A percentile compares a stretch with the other conserved stretches of the same genome.
Conservation (phyloP, 1,139 yeast genomes). For the Lipomyces yarrowii region DNA sequence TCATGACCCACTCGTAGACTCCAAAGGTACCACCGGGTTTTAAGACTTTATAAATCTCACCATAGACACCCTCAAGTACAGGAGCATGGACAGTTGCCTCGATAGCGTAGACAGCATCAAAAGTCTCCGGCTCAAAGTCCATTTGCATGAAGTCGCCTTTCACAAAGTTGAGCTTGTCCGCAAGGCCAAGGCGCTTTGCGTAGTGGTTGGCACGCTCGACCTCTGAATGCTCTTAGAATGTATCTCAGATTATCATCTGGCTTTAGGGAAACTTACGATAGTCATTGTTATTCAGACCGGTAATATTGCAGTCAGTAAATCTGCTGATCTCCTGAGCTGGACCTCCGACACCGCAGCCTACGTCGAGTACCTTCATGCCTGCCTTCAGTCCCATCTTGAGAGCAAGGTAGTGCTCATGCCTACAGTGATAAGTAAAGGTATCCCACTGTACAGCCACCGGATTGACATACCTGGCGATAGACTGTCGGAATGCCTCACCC, state of each 20-base stretch:
- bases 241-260: background rate
- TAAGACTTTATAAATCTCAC: conserved; percentile 90
- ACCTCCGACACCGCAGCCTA: conserved; percentile 99
- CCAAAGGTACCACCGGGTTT: conserved; percentile 98
- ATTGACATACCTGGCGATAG: conserved; percentile 59
- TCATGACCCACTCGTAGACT: conserved; percentile 99
- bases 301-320: conserved; percentile 83
- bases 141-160: conserved; percentile 99
- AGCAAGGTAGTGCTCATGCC: conserved; percentile 97
- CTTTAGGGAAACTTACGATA: conserved; percentile 47
- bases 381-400: conserved; percentile 77
- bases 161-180: conserved; percentile 76
- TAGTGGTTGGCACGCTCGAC: conserved; percentile 87
- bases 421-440: conserved; percentile 19
- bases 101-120: conserved; percentile 97
- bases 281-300: conserved; percentile 95
- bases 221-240: conserved; percentile 46
- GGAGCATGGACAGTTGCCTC: conserved; percentile 99
- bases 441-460: background rate
- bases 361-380: conserved; percentile 89
- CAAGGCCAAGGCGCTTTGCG: conserved; percentile 66
- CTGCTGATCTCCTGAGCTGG: conserved; percentile 96
- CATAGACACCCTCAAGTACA: conserved; percentile 90
- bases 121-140: conserved; percentile 88
- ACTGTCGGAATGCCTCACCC: conserved; percentile 93